Conservation (phyloP, 192 early-diverging fungal species). For the Chytriomyces confervae region DNA sequence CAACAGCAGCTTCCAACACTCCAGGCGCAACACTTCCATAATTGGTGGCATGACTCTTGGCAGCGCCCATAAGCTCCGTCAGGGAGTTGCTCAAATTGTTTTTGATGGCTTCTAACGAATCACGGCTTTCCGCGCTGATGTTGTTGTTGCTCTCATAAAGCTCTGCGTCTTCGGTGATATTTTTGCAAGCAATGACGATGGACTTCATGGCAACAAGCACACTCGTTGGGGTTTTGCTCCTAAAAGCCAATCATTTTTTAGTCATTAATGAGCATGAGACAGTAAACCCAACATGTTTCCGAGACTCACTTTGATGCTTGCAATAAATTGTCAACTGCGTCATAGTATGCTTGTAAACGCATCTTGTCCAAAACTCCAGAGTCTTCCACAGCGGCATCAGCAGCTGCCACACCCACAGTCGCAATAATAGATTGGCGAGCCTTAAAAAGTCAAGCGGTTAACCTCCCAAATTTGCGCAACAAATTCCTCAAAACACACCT, state of each 20-base stretch:
- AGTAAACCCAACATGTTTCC: background rate
- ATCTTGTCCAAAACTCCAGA: conserved; percentile 73
- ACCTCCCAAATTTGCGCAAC: too few relatives aligned
- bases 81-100: conserved; percentile 67
- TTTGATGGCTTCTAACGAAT: conserved; percentile 62
- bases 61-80: conserved; percentile 71
- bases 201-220: conserved; percentile 86
- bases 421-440: conserved; percentile 1
- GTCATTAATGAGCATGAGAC: conserved; percentile 4
- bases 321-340: conserved; percentile 82
- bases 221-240: conserved; percentile 69
- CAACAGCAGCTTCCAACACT: conserved; percentile 81
- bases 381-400: background rate
- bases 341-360: conserved; percentile 76
- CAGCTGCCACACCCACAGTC: conserved; percentile 2
- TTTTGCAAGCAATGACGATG: conserved; percentile 81
- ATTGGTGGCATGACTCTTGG: conserved; percentile 79
- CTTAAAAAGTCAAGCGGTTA: background rate
- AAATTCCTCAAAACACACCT: background rate
- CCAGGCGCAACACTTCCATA: conserved; percentile 64
- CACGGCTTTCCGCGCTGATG: conserved; percentile 56
- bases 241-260: background rate
- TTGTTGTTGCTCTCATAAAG: conserved; percentile 58
- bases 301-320: conserved; percentile 67
- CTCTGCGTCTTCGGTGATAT: conserved; percentile 84